Evolutionary conservation across 768 basidiomycete genomes (phyloP), one percentile per base, ranked within the genome.

Genomic region (Leccinum uliginosum): DNA sequence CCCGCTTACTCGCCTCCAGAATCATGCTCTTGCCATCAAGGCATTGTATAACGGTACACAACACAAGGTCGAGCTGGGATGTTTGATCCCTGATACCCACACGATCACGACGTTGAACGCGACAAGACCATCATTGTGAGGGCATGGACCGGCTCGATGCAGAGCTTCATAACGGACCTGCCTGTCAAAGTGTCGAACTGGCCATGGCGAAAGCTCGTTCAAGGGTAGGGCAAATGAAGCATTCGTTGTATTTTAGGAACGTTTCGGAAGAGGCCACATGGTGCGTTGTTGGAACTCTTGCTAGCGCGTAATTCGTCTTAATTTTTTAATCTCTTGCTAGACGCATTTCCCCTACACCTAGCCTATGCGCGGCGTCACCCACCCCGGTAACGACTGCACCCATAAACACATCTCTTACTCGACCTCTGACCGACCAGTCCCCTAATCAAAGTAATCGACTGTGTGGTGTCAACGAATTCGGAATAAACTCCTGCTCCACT

Each of bases 131-230:
- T 95, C 44, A 78, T 77, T 32, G 85, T 93, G 54, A 89, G 85
- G 70, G 92, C 91, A 1, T 78, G 89, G 50, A 81, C 91, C 74
- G 89, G 86, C 35, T 81, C 81, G 5, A 83, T 83, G 62, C 74
- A 80, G 48, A 81, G 83, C 34, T 64, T 92, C 15, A 74, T 79
- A n/a, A 81, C 91, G 77, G 88, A 91, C 26, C 73, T 93, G 26
- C 91, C 91, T 17, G 80, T 93, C 17, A 84, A 89, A 47, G 77
- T 93, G 32, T 91, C 91, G 6, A 92, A 92, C 63, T 93, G 91
- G 91, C 88, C 87, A 62, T 82, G 86, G 90, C 87, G 59, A 46
- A 29, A 3, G 27, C 10, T 29, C 27, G 84, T 73, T 12, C 26
- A 14, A 26, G 23, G 15, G 38, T n/a, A 30, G 23, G 9, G 14